These are phyloP conservation scores for Capsicum pubescens DNA, from an alignment of 257 asterid genomes.

Conservation along the genomic window DNA sequence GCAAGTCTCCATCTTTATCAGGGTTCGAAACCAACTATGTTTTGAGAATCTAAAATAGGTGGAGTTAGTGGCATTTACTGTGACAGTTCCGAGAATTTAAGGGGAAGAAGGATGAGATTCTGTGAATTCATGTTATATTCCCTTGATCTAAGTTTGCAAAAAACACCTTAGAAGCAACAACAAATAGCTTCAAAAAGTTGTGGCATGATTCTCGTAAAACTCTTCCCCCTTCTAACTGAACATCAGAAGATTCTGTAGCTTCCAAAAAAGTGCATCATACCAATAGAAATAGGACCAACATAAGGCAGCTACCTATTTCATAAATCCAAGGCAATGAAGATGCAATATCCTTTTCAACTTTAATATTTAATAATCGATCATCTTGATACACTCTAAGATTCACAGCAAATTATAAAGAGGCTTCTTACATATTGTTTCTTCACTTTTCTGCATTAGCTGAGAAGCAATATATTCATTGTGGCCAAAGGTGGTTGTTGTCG, in stretches of 20 bases:
- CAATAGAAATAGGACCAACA: neutral
- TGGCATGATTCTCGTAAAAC: neutral
- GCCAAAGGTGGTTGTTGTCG: too few relatives aligned
- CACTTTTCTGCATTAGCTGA: neutral
- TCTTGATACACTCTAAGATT: neutral
- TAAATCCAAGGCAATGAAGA: neutral
- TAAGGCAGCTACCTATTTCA: neutral
- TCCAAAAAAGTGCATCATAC: neutral
- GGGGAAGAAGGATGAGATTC: conserved; percentile 8
- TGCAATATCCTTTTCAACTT: neutral
- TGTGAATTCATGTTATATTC: neutral
- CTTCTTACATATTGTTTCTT: neutral
- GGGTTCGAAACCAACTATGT: neutral
- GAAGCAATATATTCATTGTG: too few relatives aligned
- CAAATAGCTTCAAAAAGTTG: conserved; percentile 7
- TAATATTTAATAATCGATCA: conserved; percentile 10
- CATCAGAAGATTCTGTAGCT: neutral
- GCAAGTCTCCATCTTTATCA: neutral
- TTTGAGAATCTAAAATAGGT: neutral
- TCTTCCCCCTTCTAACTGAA: neutral
- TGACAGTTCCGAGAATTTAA: neutral
- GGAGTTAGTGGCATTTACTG: neutral
- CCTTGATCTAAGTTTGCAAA: conserved; percentile 13
- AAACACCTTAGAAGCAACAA: neutral
- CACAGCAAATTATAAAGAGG: neutral